These are phyloP conservation scores for Limnanthes douglasii DNA, from an alignment of 345 rosid species.

Conservation along the genomic window DNA sequence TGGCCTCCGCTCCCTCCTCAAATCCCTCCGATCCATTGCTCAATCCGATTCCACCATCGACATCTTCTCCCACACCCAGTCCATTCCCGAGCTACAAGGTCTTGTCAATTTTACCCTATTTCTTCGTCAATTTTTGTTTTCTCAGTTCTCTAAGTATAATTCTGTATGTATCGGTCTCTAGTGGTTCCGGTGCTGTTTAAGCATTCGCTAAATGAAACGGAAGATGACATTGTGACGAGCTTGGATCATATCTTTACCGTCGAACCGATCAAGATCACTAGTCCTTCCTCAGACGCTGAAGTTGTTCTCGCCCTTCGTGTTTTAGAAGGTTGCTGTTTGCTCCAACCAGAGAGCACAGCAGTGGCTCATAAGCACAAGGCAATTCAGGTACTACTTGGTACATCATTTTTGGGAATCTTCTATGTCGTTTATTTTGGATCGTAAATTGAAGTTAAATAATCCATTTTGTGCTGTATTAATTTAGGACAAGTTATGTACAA, in stretches of 20 bases:
- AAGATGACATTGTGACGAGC: constrained; percentile 54
- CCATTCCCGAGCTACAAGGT: constrained; percentile 75
- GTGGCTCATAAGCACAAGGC: constrained; percentile 83
- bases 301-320: constrained; percentile 82
- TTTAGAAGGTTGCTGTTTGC: constrained; percentile 90
- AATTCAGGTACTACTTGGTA: constrained; percentile 28
- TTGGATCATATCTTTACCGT: constrained; percentile 71
- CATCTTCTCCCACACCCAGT: constrained; percentile 64
- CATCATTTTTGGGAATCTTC: neutral
- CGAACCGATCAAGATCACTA: constrained; percentile 65
- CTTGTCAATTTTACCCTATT: constrained; percentile 1
- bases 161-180: constrained; percentile 14
- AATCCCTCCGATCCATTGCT: constrained; percentile 64
- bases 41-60: constrained; percentile 56
- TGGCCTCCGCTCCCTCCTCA: constrained; percentile 77
- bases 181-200: constrained; percentile 75
- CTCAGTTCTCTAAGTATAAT: constrained; percentile 5
- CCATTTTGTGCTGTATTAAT: too few relatives aligned
- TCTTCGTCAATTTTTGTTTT: constrained; percentile 1
- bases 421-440: constrained; percentile 3
- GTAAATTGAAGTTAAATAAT: too few relatives aligned
- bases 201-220: constrained; percentile 52
- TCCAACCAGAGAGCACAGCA: constrained; percentile 63
- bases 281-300: constrained; percentile 74
- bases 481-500: too few relatives aligned